Evolutionary conservation across 2,329 filamentous ascomycete species (phyloP), one percentile per base, ranked within the genome.

Genomic region (Diaporthe aspalathi): DNA sequence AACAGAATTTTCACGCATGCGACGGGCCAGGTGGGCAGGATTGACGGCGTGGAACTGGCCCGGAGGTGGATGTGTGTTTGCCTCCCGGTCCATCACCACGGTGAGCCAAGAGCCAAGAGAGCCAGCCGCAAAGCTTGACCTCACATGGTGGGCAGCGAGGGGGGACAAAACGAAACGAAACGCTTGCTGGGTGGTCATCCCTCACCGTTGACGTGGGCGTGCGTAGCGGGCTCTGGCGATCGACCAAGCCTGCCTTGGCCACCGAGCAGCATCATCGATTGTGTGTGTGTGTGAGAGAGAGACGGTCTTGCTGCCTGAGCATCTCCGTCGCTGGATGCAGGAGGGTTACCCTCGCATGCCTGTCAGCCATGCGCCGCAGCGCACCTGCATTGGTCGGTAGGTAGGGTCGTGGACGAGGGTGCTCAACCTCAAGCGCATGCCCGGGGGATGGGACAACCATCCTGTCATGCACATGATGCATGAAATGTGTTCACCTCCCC

Each of bases 41-140:
- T 24, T 6, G 22, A 17, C 56, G 29, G 56, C 38, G 50, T 43
- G 52, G 24, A 27, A 50, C 35, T 35, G 22, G 45, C 57, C n/a
- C 57, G n/a, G n/a, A 38, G 52, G 20, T 32, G 12, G 40, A 7
- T 38, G 29, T 22, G 20, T 20, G 24, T 24, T 35, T 35, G n/a
- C n/a, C n/a, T 35, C 32, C 32, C 32, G 32, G 45, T 22, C 35
- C 22, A 53, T 52, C 47, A 56, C 29, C 12, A 67, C 22, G 32
- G 32, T 12, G 49, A 35, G 68, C 24, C 57, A 45, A 43, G 29
- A 52, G 22, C 40, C 68, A 66, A 70, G 68, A 24, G 56, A 43
- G 56, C 32, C 2, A 12, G 52, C 62, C 63, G 57, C 52, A 60
- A 70, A 70, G 68, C 68, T 70, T 70, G 62, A 52, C 43, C 57